Conservation (phyloP, 169 alveolate species). For the Plasmodium yoelii region DNA sequence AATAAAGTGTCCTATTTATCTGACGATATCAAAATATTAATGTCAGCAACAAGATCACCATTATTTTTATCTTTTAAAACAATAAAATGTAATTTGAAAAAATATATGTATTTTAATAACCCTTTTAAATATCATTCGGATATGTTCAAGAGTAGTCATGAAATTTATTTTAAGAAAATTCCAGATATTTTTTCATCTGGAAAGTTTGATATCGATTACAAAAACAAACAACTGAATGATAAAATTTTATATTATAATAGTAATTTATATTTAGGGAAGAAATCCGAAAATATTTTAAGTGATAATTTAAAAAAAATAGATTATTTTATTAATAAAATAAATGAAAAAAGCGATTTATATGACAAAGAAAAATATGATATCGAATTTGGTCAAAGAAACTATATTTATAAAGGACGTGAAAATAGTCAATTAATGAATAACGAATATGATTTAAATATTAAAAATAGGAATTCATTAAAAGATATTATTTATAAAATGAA, state of each 20-base stretch:
- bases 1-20: slow-evolving; percentile 33
- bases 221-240: not conserved
- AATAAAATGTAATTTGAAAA: not conserved
- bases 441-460: too few relatives aligned
- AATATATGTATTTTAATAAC: not conserved
- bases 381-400: not conserved
- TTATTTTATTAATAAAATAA: not conserved
- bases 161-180: not conserved
- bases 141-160: not conserved
- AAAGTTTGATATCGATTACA: too few relatives aligned
- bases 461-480: not conserved
- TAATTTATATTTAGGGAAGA: not conserved
- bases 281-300: not conserved
- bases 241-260: not conserved
- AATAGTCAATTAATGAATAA: not conserved
- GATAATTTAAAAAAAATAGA: not conserved
- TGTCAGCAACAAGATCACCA: slow-evolving; percentile 75
- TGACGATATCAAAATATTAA: slow-evolving; percentile 46
- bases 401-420: not conserved
- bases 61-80: slow-evolving; percentile 33
- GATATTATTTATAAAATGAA: not conserved
- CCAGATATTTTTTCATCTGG: not conserved
- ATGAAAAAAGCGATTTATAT: not conserved
- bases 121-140: not conserved
- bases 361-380: not conserved